Evolutionary conservation across 352 stramenopile species (phyloP), one percentile per base, ranked within the genome.

Genomic region (Globisporangium perplexum): DNA sequence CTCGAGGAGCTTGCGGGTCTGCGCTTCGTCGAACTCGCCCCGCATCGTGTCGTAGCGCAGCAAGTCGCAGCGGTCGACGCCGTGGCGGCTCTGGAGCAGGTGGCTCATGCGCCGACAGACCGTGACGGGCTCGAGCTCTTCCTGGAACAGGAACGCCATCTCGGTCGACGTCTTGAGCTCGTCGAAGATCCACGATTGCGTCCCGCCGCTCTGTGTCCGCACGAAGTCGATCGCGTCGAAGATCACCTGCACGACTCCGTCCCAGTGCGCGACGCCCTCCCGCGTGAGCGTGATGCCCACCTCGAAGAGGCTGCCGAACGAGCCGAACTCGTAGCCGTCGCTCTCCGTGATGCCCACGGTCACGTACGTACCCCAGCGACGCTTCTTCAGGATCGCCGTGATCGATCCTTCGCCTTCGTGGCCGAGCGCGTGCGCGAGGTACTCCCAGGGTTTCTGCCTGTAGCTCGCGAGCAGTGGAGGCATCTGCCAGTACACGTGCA

Each of bases 131-230:
- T 72, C 64, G 7, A 48, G 43, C 36, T 89, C 75, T 68, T 88
- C 77, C 50, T 86, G 71, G 39, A 88, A 89, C n/a, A 62, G 60
- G 63, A 85, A 86, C 5, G 63, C 55, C 50, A 89, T 83, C 14
- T 79, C 68, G 7, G 35, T 60, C 2, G 76, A 75, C 0, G 64
- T 55, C 8, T 60, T 74, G 30, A 84, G 57, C 45, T 89, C 78
- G 14, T 88, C 64, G 54, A 78, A 88, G 30, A 83, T 63, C 74
- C 77, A 89, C 10, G 49, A 17, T 7, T 66, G 70, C 3, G 84
- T 57, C 18, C 20, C 38, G 18, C 22, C 41, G 20, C 46, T 24
- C 14, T 44, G 44, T 1, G 11, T 24, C 46, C 33, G 42, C 42
- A 71, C 75, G 45, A 65, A 53, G 33, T 51, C 54, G 20, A 87